These are phyloP conservation scores for Dendrocalamus sinicus DNA, from an alignment of 176 grass and related monocot genomes.

Conservation along the genomic window DNA sequence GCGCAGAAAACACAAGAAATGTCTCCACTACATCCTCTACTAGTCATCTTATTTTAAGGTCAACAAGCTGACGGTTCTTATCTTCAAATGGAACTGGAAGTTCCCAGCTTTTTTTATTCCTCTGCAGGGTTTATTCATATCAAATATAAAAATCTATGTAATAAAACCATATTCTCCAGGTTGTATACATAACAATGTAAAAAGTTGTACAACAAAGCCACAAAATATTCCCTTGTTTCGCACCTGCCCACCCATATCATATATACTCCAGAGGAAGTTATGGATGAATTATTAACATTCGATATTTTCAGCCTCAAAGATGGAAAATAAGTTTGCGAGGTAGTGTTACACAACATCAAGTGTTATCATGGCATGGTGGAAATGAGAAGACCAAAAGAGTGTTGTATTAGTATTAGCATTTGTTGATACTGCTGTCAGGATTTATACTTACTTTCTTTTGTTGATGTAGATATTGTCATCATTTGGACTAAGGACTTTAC, in stretches of 20 bases:
- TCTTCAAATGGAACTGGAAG: background rate
- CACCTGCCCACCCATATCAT: background rate
- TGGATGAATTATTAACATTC: background rate
- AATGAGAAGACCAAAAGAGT: background rate
- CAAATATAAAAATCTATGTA: background rate
- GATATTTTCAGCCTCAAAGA: background rate
- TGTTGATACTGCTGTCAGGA: background rate
- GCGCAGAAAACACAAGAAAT: background rate
- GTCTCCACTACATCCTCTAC: background rate
- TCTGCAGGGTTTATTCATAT: background rate
- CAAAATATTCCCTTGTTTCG: background rate
- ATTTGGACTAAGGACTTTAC: constrained; percentile 16
- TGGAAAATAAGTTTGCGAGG: background rate
- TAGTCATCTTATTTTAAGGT: background rate
- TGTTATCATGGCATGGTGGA: background rate
- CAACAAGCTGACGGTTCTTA: background rate
- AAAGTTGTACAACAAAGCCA: background rate
- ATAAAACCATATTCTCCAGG: background rate
- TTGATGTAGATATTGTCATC: constrained; percentile 37
- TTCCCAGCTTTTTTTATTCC: background rate
- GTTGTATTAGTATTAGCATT: background rate
- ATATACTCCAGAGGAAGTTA: constrained; percentile 4
- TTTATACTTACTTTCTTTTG: constrained; percentile 10
- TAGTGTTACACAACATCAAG: background rate
- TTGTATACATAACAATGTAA: background rate